These are phyloP conservation scores for Aspergillus novofumigatus DNA, from an alignment of 2,329 filamentous ascomycete species.

Conservation along the genomic window DNA sequence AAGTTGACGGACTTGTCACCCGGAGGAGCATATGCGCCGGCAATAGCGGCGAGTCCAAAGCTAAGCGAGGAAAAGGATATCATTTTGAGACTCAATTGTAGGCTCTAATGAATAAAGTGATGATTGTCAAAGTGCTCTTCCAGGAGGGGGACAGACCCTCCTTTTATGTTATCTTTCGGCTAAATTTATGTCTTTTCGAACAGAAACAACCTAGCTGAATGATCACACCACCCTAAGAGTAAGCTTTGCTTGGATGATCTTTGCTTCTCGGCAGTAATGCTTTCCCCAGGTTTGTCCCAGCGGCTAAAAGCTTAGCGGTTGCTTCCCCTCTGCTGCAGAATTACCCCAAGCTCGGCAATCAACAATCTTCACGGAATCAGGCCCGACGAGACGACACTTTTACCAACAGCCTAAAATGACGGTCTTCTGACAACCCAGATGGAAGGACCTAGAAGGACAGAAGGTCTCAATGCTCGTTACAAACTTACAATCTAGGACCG, in stretches of 20 bases:
- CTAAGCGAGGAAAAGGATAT: not conserved
- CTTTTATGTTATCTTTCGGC: not conserved
- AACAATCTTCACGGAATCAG: not conserved
- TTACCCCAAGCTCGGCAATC: not conserved
- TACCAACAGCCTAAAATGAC: not conserved
- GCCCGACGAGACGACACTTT: not conserved
- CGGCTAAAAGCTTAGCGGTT: not conserved
- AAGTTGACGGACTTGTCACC: conserved; percentile 1
- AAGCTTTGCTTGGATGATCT: not conserved
- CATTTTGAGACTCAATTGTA: not conserved
- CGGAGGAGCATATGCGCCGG: conserved; percentile 7
- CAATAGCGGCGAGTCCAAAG: conserved; percentile 2
- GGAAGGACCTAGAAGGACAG: not conserved
- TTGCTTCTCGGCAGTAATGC: not conserved
- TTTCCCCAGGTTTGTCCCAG: not conserved
- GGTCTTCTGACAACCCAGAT: not conserved
- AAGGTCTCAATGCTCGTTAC: not conserved
- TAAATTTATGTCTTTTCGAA: not conserved
- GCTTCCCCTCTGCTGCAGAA: not conserved
- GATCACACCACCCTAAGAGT: not conserved
- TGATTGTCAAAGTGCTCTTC: not conserved
- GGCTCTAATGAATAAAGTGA: not conserved
- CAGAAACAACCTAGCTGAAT: not conserved
- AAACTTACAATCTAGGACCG: not conserved
- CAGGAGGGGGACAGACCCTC: not conserved